Evolutionary conservation across 2,329 filamentous ascomycete species (phyloP).

Genomic region (Fusarium globosum): DNA sequence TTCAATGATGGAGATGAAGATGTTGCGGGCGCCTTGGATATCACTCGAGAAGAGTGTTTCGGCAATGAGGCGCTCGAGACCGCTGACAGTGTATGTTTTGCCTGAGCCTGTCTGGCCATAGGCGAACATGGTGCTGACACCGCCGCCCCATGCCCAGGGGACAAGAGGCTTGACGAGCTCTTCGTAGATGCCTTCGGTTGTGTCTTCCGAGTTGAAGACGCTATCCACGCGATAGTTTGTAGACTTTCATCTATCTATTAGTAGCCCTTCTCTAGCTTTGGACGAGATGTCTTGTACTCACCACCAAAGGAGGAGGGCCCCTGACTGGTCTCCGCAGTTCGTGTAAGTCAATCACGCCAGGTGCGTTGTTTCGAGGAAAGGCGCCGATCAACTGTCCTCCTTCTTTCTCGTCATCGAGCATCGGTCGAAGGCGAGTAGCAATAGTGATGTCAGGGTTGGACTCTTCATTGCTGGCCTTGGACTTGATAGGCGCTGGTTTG

Average conservation of each 20-base stretch:
- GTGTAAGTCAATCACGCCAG: constrained; percentile 49
- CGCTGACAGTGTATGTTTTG: constrained; percentile 58
- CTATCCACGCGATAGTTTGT: constrained; percentile 51
- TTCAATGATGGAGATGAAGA: constrained; percentile 54
- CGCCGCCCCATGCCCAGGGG: constrained; percentile 59
- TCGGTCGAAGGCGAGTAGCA: constrained; percentile 51
- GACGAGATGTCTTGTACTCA: constrained; percentile 5
- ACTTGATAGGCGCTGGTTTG: constrained; percentile 36
- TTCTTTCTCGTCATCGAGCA: constrained; percentile 49
- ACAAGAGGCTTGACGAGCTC: constrained; percentile 55
- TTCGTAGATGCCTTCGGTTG: constrained; percentile 55
- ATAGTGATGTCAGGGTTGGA: constrained; percentile 49
- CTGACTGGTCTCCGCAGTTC: constrained; percentile 50
- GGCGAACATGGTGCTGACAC: constrained; percentile 60
- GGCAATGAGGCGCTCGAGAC: constrained; percentile 55
- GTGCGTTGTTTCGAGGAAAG: constrained; percentile 6
- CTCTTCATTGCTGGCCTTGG: constrained; percentile 6
- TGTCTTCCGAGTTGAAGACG: constrained; percentile 49
- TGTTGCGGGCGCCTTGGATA: constrained; percentile 43
- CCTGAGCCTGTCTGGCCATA: constrained; percentile 63
- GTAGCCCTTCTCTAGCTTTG: too few relatives aligned
- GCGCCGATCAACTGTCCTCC: constrained; percentile 45
- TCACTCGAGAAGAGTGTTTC: constrained; percentile 47
- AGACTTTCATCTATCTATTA: constrained; percentile 41
- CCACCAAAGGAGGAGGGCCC: constrained; percentile 48